Evolutionary conservation across 371 early-diverging fungal species (phyloP), one percentile per base, ranked within the genome.

Genomic region (Nematocida ausubeli): DNA sequence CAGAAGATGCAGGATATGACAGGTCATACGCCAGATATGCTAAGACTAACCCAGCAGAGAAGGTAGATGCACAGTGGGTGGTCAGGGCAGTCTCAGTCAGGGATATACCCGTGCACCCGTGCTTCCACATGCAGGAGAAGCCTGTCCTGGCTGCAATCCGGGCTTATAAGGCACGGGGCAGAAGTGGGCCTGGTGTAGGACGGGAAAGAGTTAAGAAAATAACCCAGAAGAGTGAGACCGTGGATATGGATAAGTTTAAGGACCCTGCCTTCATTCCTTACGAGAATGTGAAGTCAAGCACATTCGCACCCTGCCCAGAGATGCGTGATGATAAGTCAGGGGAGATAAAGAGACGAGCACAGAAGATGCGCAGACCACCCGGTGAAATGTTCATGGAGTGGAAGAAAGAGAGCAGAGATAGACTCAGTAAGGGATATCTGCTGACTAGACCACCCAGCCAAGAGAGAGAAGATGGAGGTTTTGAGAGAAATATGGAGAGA

Each of bases 371-470:
- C 9, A 75, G 47, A 35, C 35, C 65, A 12, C 19, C 65, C 1
- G 78, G 78, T 12, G 12, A 63, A 32, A 32, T 66, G 16, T 75
- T 75, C 30, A 67, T 66, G 0, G 66, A 64, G 50, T 75, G 78
- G 78, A 75, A 63, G 35, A 75, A 66, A 35, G 63, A 63, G 26
- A 75, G 51, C 78, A 65, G 78, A 55, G 78, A 75, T 55, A 52
- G 78, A 24, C 68, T 75, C n/a, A 42, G 37, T 35, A 75, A 75
- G 47, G 78, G 78, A 37, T 56, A 66, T 66, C 68, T 75, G 3
- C 78, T 75, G 14, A 54, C 57, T 65, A 26, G 75, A 40, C 54
- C 78, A 54, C 9, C 81, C 55, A n/a, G 54, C 80, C 30, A 70
- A 80, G 34, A 69, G 79, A 69, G 78, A 63, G 54, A 71, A 67